A percentile compares a stretch with the other conserved stretches of the same genome.
Evolutionary conservation across 768 basidiomycete species (phyloP).

Genomic region (Auriscalpium vulgare): DNA sequence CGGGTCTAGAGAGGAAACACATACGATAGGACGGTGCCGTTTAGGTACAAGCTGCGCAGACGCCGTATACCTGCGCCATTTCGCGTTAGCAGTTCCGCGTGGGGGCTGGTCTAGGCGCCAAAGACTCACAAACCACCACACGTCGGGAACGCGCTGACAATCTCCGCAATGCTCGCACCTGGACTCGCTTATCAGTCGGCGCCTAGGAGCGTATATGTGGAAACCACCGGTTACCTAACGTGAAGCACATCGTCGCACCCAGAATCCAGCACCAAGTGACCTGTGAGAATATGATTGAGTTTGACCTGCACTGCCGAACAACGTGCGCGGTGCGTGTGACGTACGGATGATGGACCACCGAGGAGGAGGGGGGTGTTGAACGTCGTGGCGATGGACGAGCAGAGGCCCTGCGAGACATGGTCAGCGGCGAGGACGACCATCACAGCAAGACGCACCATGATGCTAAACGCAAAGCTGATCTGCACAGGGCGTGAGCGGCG

Average conservation of each 20-base stretch:
- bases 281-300: conserved; percentile 18
- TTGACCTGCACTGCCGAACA: background rate
- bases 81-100: background rate
- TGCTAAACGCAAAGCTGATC: conserved; percentile 74
- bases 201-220: background rate
- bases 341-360: conserved; percentile 62
- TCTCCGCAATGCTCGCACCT: conserved; percentile 65
- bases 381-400: conserved; percentile 70
- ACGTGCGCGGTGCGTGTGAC: conserved; percentile 12
- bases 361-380: conserved; percentile 67
- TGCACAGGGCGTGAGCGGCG: conserved; percentile 15
- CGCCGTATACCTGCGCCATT: conserved; percentile 57
- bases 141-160: conserved; percentile 69
- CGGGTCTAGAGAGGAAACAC: background rate
- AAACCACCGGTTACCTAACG: conserved; percentile 34
- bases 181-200: background rate
- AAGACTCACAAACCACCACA: conserved; percentile 54
- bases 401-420: conserved; percentile 42
- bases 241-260: conserved; percentile 66
- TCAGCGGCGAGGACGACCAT: background rate
- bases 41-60: conserved; percentile 67
- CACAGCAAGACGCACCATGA: conserved; percentile 40
- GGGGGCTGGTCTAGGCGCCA: background rate
- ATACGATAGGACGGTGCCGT: conserved; percentile 54
- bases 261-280: conserved; percentile 72